Evolutionary conservation across 257 asterid genomes (phyloP).

Genomic region (Perilla frutescens): DNA sequence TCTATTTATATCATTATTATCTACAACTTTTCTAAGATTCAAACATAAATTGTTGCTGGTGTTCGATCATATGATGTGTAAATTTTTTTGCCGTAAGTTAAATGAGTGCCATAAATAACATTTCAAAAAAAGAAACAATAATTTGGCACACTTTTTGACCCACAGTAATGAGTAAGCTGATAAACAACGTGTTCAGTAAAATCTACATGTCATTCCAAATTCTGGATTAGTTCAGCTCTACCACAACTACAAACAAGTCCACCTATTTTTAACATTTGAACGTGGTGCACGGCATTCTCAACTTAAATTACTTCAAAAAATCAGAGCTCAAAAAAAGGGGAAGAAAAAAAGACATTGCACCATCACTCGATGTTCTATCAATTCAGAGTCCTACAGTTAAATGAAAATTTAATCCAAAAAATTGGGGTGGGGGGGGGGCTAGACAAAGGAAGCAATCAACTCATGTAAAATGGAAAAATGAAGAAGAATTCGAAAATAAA

Average conservation of each 20-base stretch:
- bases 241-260: conserved; percentile 4
- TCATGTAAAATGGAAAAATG: conserved; percentile 8
- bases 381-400: background rate
- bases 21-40: background rate
- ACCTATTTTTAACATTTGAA: background rate
- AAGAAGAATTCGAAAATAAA: background rate
- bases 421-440: background rate
- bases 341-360: background rate
- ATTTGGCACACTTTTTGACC: background rate
- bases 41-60: conserved; percentile 3
- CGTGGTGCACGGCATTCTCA: background rate
- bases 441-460: background rate
- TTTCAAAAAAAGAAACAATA: background rate
- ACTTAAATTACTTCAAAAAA: background rate
- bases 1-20: background rate
- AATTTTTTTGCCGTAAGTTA: background rate
- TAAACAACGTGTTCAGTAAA: background rate
- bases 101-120: background rate
- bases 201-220: background rate
- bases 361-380: background rate
- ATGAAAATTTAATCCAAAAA: background rate
- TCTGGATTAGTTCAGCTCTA: conserved; percentile 21
- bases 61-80: background rate
- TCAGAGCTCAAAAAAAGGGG: background rate
- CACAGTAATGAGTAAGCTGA: background rate